phyloP scores from a whole-genome alignment of 257 asterid species.

The Penstemon eatonii region DNA sequence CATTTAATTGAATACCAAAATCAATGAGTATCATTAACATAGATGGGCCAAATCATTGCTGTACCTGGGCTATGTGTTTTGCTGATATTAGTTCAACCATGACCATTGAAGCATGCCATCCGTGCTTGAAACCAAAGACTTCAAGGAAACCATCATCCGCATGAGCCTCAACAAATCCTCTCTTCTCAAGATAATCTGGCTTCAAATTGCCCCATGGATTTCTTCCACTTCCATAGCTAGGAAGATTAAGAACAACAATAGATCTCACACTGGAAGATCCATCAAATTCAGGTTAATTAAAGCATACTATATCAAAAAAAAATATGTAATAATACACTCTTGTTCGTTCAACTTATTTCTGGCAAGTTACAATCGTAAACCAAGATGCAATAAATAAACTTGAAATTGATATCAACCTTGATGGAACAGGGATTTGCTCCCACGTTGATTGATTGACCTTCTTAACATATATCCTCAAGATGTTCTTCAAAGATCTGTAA shows the following conservation, averaged over 20 bases:
- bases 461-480: constrained; percentile 80
- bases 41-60: constrained; percentile 3
- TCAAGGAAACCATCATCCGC: constrained; percentile 75
- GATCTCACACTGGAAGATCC: constrained; percentile 80
- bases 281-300: constrained; percentile 23
- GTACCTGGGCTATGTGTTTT: constrained; percentile 87
- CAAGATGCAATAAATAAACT: constrained; percentile 6
- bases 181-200: constrained; percentile 84
- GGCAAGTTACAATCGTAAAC: neutral
- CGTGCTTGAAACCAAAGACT: constrained; percentile 77
- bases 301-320: constrained; percentile 16
- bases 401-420: constrained; percentile 57
- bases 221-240: constrained; percentile 97
- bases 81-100: constrained; percentile 82
- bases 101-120: constrained; percentile 96
- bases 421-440: constrained; percentile 85
- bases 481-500: constrained; percentile 95
- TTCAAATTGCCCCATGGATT: constrained; percentile 91
- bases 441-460: constrained; percentile 78
- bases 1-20: neutral
- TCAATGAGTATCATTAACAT: neutral
- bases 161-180: constrained; percentile 74
- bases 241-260: constrained; percentile 84
- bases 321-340: constrained; percentile 14
- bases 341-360: constrained; percentile 16